Conservation (phyloP, 345 rosid genomes). For the Physaria fendleri region DNA sequence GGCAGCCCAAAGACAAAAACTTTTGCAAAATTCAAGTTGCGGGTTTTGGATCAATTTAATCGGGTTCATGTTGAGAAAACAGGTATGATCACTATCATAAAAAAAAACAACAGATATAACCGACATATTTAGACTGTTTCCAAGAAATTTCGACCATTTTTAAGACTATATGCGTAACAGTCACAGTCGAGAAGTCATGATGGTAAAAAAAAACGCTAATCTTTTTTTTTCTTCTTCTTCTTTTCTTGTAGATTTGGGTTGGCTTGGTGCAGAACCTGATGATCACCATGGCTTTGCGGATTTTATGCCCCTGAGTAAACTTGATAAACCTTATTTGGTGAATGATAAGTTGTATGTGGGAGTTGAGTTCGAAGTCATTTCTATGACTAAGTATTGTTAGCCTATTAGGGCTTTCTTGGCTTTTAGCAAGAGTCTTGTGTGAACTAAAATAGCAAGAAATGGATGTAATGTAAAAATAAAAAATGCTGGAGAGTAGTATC, state of each 20-base stretch:
- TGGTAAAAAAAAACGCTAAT: neutral
- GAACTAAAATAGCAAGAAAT: neutral
- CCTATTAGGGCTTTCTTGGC: too few species aligned
- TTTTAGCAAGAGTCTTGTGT: neutral
- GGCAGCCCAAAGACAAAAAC: neutral
- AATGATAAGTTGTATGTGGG: constrained; percentile 14
- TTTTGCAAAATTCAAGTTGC: neutral
- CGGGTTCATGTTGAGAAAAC: constrained; percentile 2
- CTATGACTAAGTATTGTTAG: constrained; percentile 1
- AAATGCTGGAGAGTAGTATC: neutral
- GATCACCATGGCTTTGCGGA: neutral
- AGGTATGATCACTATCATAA: too few species aligned
- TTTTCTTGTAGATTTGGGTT: neutral
- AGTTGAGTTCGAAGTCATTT: constrained; percentile 23
- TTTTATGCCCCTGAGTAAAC: constrained; percentile 14
- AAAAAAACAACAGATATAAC: too few species aligned
- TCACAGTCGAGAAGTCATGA: too few species aligned
- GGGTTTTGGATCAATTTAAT: constrained; percentile 12
- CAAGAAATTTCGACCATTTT: too few species aligned
- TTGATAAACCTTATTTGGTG: constrained; percentile 18
- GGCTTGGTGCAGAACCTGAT: neutral
- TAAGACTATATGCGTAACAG: too few species aligned
- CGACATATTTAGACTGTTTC: too few species aligned
- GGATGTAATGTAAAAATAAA: neutral
- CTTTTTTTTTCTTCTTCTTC: too few species aligned